Conservation (phyloP, 305 asterid species). For the Fraxinus sp. region DNA sequence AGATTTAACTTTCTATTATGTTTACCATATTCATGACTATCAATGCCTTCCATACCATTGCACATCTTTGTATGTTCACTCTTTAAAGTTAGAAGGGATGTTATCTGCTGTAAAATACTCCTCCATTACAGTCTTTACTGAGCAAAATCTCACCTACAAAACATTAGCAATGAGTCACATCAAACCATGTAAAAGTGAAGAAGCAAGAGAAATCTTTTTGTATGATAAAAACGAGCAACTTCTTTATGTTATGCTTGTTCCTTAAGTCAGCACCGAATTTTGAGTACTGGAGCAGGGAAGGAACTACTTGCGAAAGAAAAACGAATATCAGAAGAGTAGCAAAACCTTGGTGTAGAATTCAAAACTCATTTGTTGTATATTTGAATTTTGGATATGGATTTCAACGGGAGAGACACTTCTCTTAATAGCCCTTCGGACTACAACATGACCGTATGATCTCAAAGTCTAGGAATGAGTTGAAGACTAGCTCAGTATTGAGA, state of each 20-base stretch:
- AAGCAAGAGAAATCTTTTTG: background rate
- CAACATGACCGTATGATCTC: background rate
- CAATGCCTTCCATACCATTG: background rate
- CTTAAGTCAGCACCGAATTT: background rate
- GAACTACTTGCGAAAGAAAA: background rate
- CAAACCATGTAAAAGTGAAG: background rate
- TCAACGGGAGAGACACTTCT: no score
- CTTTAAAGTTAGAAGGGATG: constrained; percentile 51
- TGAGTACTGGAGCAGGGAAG: background rate
- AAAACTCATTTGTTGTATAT: no score
- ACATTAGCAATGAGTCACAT: background rate
- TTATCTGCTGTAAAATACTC: constrained; percentile 60
- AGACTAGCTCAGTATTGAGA: background rate
- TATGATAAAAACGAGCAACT: background rate
- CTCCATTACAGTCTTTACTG: constrained; percentile 47
- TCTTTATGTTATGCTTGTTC: background rate
- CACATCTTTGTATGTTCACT: constrained; percentile 29
- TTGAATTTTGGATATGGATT: no score
- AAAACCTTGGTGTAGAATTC: background rate
- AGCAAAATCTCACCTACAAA: constrained; percentile 75
- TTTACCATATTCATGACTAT: background rate
- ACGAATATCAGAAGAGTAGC: background rate
- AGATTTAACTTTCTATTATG: background rate
- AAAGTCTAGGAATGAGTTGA: background rate
- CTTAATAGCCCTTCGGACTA: background rate